Evolutionary conservation across 73 alveolate genomes (phyloP).

Genomic region (Paramecium primaurelia): DNA sequence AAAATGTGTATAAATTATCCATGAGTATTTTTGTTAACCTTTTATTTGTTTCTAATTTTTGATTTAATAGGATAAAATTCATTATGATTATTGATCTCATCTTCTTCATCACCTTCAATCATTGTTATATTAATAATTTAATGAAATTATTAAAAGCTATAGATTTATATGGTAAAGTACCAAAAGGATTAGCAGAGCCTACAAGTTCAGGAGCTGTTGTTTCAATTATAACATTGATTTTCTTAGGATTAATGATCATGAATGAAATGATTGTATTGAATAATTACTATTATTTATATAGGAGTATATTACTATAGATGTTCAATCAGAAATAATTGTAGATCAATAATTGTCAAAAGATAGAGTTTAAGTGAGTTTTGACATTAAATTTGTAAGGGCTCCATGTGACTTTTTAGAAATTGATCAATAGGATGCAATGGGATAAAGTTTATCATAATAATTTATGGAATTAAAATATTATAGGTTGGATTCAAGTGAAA

Average conservation of each 20-base stretch:
- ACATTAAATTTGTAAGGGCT: conserved; percentile 82
- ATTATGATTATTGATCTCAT: background rate
- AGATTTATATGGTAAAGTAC: conserved; percentile 74
- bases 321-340: conserved; percentile 77
- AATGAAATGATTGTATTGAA: conserved; percentile 74
- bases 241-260: conserved; percentile 78
- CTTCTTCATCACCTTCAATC: background rate
- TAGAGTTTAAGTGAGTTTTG: conserved; percentile 81
- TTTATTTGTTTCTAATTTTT: background rate
- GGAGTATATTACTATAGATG: conserved; percentile 72
- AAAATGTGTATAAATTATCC: background rate
- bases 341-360: conserved; percentile 84
- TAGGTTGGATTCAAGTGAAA: conserved; percentile 65
- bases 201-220: conserved; percentile 94
- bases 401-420: conserved; percentile 96
- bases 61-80: background rate
- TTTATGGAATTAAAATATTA: conserved; percentile 68
- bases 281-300: background rate
- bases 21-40: background rate
- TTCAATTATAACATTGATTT: conserved; percentile 79
- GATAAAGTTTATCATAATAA: conserved; percentile 76
- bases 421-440: conserved; percentile 96
- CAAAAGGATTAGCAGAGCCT: conserved; percentile 90
- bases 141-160: conserved; percentile 61
- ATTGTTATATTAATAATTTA: background rate